Evolutionary conservation across 2,329 filamentous ascomycete species (phyloP), one percentile per base, ranked within the genome.

Genomic region (Xylariales sp.): DNA sequence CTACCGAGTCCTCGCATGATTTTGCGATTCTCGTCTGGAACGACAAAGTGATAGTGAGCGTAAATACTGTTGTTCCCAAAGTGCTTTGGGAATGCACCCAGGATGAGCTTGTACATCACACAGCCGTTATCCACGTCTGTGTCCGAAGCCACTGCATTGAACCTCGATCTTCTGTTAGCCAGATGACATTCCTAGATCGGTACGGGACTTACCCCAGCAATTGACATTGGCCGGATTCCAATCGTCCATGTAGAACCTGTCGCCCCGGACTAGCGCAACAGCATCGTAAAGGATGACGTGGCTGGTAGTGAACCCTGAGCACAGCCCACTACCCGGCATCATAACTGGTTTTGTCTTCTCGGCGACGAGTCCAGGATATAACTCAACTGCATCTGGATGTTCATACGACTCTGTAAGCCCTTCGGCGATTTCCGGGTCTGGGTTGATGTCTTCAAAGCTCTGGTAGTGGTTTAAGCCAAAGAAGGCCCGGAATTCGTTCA

Each of bases 401-500:
- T 86, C 83, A 58, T 89, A 89, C 9, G 93, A 70, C 42, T 80
- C 70, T 12, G 74, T 70, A 4, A 89, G 71, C 19, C 78, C 69
- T 35, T 83, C 73, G 2, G 85, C 77, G 12, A 91, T 76, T 11
- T 78, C 74, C 0, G 82, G 82, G 51, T 93, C 83, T 0, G 82
- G 80, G 60, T 90, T 93, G 65, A 94, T 89, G 38, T 90, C 86
- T 58, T 90, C 85, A 46, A 94, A 94, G 0, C 72, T 84, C 16
- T 82, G 78, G 56, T 94, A 83, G 0, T 78, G 76, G 62, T 86
- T 85, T 5, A 95, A 69, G 2, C 82, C 80, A 52, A 91, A 90
- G 65, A 89, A 86, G 58, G 85, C 82, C 39, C 88, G 77, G 70
- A 93, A 94, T 66, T 93, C 88, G 56, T 94, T 94, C 46, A 94